phyloP scores from a whole-genome alignment of 257 asterid genomes.

The Prunella vulgaris region DNA sequence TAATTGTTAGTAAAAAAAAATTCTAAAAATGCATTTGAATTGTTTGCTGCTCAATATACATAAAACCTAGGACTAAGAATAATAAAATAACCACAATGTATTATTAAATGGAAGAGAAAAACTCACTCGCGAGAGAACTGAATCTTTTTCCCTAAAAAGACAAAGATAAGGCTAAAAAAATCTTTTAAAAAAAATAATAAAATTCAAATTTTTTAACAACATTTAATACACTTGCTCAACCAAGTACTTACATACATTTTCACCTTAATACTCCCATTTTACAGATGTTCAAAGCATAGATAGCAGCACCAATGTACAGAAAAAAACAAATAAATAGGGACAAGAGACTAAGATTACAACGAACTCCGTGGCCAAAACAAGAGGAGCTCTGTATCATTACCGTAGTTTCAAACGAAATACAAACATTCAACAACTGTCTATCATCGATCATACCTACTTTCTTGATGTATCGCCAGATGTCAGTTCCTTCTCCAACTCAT shows the following conservation, averaged over 20 bases:
- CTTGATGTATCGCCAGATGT: conserved; percentile 42
- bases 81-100: too few species aligned
- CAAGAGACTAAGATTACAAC: background rate
- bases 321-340: conserved; percentile 1
- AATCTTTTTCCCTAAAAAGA: background rate
- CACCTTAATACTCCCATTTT: background rate
- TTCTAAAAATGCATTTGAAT: too few species aligned
- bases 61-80: too few species aligned
- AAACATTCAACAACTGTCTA: background rate
- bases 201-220: background rate
- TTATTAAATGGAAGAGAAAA: too few species aligned
- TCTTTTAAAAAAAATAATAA: background rate
- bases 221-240: conserved; percentile 2
- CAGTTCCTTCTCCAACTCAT: conserved; percentile 86
- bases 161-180: background rate
- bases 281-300: conserved; percentile 5
- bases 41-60: too few species aligned
- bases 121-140: too few species aligned
- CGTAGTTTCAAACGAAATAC: conserved; percentile 6
- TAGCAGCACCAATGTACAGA: conserved; percentile 18
- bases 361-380: conserved; percentile 21
- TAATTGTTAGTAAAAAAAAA: too few species aligned
- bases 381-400: conserved; percentile 15
- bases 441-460: conserved; percentile 27
- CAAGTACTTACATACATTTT: conserved; percentile 1